Percentiles rank a stretch among this genome's conserved stretches.
Conservation (phyloP, 768 basidiomycete species). For the Holtermanniella nyarrowii region DNA sequence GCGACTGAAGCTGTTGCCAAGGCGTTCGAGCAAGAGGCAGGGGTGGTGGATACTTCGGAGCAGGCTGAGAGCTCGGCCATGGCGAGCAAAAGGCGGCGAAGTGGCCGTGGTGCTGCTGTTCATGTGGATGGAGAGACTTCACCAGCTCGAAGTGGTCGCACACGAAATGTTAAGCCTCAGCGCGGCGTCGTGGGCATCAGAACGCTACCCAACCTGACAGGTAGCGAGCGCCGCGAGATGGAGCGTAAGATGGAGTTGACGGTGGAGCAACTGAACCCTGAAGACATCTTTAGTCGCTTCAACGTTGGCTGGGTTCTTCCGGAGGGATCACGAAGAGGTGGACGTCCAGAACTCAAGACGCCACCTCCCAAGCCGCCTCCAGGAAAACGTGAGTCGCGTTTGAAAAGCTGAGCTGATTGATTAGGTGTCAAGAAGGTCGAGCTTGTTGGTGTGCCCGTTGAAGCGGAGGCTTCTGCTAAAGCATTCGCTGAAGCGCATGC, state of each 20-base stretch:
- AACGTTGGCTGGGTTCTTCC: slow-evolving; percentile 82
- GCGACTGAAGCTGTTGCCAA: slow-evolving; percentile 12
- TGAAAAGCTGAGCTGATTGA: slow-evolving; percentile 17
- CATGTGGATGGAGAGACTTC: too few species aligned
- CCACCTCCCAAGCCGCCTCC: slow-evolving; percentile 53
- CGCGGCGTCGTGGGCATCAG: slow-evolving; percentile 29
- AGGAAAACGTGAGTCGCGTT: slow-evolving; percentile 44
- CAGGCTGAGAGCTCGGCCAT: background rate
- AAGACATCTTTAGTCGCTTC: slow-evolving; percentile 67
- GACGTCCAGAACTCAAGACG: slow-evolving; percentile 20
- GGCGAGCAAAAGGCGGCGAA: background rate
- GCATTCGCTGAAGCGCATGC: too few species aligned
- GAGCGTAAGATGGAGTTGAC: slow-evolving; percentile 42
- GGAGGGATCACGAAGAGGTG: slow-evolving; percentile 57
- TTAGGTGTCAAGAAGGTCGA: background rate
- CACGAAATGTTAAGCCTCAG: background rate
- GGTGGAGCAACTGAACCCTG: slow-evolving; percentile 61
- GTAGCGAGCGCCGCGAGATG: slow-evolving; percentile 28
- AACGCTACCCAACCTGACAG: slow-evolving; percentile 19
- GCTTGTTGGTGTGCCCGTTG: too few species aligned
- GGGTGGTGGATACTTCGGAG: slow-evolving; percentile 6
- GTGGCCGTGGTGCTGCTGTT: background rate
- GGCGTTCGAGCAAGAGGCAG: slow-evolving; percentile 28
- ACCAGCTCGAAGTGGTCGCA: background rate
- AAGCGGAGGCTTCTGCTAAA: too few species aligned